Base-by-base conservation (phyloP, 805 yeast genomes). In the Helenozyma rhizophorensis region DNA sequence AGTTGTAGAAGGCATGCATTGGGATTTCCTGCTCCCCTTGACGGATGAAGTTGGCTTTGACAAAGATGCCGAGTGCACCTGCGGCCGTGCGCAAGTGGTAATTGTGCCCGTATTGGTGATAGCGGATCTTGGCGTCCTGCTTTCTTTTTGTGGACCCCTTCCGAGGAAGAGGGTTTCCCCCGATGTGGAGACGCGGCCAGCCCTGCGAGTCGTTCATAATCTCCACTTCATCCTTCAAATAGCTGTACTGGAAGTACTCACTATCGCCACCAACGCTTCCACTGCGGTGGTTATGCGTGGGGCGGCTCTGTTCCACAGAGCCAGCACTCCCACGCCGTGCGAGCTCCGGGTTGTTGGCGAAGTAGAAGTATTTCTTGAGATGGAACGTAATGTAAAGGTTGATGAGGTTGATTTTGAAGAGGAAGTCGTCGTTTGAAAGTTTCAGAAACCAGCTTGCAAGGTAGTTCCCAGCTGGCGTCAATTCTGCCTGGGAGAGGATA, bases 331-430 rank as follows among this genome's bases (percentile, higher is more conserved):
- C 29, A 6, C 42, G 21, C 9, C 50, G 30, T 13, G 39, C 33
- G 9, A 41, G 19, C 11, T 36, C 41, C 10, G 49, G 49, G 21
- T 47, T 59, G 39, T 61, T 51, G 32, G 63, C 57, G 37, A 51
- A 43, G 50, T 65, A 70, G 42, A 70, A 63, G 33, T 75, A 65
- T 37, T 76, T 67, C 25, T 78, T 72, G 34, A 89, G 62, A 27
- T 85, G 86, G 50, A 83, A 86, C 0, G 94, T 82, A 23, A 88
- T 71, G 56, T 83, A 87, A 14, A 86, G 65, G 48, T 88, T 89
- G 30, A 85, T 47, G 21, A 83, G 60, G 24, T 86, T 86, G 0
- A 87, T 72, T 44, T 80, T 78, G 2, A 54, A 48, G 8, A 54
- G 53, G 42, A 83, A 81, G 7, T 62, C 67, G 0, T 53, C 56